Percentiles rank a stretch among this genome's conserved stretches.
phyloP scores from a whole-genome alignment of 208 protist species.

The Plasmodiophora brassicae region DNA sequence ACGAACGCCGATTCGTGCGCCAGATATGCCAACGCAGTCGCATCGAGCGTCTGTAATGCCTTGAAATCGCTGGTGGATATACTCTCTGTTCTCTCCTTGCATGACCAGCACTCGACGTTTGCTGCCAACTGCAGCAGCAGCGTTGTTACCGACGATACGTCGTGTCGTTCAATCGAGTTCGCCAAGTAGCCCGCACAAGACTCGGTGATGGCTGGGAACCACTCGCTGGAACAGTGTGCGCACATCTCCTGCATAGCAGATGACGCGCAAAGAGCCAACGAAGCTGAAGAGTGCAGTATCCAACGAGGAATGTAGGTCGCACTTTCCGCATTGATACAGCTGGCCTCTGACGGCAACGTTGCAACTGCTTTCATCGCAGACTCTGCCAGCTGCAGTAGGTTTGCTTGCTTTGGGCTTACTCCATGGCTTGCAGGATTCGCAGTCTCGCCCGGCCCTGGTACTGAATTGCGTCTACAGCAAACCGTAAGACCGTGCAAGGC shows the following conservation, averaged over 20 bases:
- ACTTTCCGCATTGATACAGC: not conserved
- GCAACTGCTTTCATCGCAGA: too few relatives aligned
- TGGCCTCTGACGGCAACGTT: not conserved
- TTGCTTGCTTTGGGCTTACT: too few relatives aligned
- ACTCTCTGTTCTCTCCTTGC: not conserved
- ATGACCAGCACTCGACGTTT: not conserved
- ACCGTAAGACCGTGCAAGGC: too few relatives aligned
- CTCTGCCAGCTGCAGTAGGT: too few relatives aligned
- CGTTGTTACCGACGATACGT: not conserved
- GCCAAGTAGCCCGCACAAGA: not conserved
- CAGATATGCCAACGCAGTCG: not conserved
- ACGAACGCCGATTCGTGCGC: not conserved
- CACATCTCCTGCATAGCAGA: not conserved
- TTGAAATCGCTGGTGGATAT: not conserved
- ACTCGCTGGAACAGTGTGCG: not conserved
- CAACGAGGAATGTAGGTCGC: not conserved
- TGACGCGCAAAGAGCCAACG: not conserved
- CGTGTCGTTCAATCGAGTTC: not conserved
- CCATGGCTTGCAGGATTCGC: too few relatives aligned
- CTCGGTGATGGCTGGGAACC: not conserved
- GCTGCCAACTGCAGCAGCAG: not conserved
- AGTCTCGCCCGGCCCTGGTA: too few relatives aligned
- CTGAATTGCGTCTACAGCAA: too few relatives aligned
- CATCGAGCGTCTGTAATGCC: not conserved
- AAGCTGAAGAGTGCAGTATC: not conserved